Conservation (phyloP, 192 early-diverging fungal species). For the Coemansia sp. region DNA sequence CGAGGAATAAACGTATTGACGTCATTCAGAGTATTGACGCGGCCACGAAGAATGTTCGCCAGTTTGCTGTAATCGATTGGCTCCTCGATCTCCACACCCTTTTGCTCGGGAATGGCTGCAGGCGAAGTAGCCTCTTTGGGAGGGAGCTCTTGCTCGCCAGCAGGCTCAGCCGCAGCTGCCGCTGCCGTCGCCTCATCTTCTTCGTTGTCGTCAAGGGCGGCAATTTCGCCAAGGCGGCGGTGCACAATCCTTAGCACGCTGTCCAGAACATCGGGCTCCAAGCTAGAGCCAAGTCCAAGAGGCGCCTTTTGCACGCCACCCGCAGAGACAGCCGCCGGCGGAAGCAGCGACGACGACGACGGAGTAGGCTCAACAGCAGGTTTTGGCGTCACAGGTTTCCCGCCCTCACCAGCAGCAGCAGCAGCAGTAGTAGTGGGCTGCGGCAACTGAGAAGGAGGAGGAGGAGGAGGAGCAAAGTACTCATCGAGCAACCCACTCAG, state of each 20-base stretch:
- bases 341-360: background rate
- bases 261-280: slow-evolving; percentile 30
- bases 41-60: slow-evolving; percentile 33
- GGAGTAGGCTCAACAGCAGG: background rate
- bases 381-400: no score
- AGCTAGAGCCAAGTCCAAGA: background rate
- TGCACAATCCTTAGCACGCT: slow-evolving; percentile 46
- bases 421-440: no score
- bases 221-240: slow-evolving; percentile 37
- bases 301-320: slow-evolving; percentile 1
- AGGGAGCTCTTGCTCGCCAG: background rate
- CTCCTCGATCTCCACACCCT: slow-evolving; percentile 42
- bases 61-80: slow-evolving; percentile 38
- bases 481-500: slow-evolving; percentile 25
- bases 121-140: background rate
- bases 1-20: slow-evolving; percentile 36
- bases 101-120: slow-evolving; percentile 1
- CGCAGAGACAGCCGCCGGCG: background rate
- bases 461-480: slow-evolving; percentile 32
- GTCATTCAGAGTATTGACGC: slow-evolving; percentile 30
- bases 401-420: no score
- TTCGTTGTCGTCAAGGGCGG: slow-evolving; percentile 22
- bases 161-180: no score
- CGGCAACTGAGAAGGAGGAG: no score
- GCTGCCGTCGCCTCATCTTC: background rate